Conservation (phyloP, 352 stramenopile genomes). For the Globisporangium viniferum region DNA sequence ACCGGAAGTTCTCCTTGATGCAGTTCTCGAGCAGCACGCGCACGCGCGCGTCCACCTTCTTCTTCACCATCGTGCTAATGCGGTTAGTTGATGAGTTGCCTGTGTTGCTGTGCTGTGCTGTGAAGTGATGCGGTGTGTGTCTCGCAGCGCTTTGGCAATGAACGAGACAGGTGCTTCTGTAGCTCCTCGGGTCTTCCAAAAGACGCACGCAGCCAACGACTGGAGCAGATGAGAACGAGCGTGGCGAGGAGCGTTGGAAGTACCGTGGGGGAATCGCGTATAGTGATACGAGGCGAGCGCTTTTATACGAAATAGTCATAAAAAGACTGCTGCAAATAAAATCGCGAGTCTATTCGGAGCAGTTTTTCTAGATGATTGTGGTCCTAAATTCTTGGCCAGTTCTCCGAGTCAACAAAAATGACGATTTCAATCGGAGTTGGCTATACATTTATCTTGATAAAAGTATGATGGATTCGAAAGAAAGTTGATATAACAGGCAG, state of each 20-base stretch:
- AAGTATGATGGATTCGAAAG: too few relatives aligned
- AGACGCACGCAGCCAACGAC: neutral
- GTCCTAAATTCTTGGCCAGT: too few relatives aligned
- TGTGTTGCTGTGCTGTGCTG: neutral
- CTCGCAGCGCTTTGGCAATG: neutral
- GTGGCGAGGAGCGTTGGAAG: too few relatives aligned
- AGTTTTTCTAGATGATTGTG: neutral
- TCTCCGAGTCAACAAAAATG: too few relatives aligned
- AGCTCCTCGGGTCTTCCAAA: neutral
- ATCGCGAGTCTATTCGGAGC: neutral
- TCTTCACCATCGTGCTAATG: slow-evolving; percentile 92
- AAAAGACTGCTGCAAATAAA: neutral
- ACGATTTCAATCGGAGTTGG: too few relatives aligned
- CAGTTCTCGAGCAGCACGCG: slow-evolving; percentile 97
- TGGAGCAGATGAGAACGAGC: neutral
- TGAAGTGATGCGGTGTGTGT: neutral
- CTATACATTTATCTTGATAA: too few relatives aligned
- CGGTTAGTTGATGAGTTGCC: neutral
- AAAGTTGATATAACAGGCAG: too few relatives aligned
- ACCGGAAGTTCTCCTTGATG: slow-evolving; percentile 95
- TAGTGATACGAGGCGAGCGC: neutral
- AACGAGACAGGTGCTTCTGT: neutral
- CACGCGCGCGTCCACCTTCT: slow-evolving; percentile 98
- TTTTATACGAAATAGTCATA: neutral
- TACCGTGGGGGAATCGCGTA: neutral